These are phyloP conservation scores for Beauveria scarabaeidicola DNA, from an alignment of 2,329 filamentous ascomycete genomes.

Conservation along the genomic window DNA sequence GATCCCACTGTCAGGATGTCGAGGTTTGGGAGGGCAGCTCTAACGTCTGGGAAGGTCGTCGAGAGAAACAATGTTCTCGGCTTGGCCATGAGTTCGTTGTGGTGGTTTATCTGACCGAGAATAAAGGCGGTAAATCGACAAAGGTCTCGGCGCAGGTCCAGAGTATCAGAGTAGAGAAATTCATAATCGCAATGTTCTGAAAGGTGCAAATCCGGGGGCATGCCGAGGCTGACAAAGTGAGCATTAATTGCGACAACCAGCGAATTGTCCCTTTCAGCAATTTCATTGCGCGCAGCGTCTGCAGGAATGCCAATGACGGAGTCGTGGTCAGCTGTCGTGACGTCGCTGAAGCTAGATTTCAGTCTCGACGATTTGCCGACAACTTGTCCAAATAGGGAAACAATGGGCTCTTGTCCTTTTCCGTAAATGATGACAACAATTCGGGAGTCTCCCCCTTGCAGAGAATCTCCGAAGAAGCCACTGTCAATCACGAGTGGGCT, in stretches of 20 bases:
- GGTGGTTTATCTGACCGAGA: constrained; percentile 69
- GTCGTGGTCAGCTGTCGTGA: constrained; percentile 47
- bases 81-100: constrained; percentile 70
- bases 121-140: constrained; percentile 73
- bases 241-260: constrained; percentile 65
- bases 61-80: constrained; percentile 76
- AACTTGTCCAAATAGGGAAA: constrained; percentile 68
- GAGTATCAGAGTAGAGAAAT: constrained; percentile 68
- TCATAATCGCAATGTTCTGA: constrained; percentile 73
- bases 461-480: constrained; percentile 36
- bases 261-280: constrained; percentile 48
- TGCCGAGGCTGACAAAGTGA: constrained; percentile 64
- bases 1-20: constrained; percentile 82
- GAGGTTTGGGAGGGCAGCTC: constrained; percentile 72
- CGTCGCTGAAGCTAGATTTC: constrained; percentile 44
- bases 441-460: constrained; percentile 46
- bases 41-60: constrained; percentile 80
- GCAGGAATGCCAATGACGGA: constrained; percentile 60
- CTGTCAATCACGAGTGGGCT: constrained; percentile 27
- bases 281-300: constrained; percentile 45
- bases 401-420: constrained; percentile 62
- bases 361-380: constrained; percentile 64
- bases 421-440: constrained; percentile 62
- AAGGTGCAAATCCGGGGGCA: constrained; percentile 57
- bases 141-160: constrained; percentile 66